Percentiles rank a stretch among this genome's conserved stretches.
These are phyloP conservation scores for Boletellus sp. DNA, from an alignment of 1,284 basidiomycete genomes.

Conservation along the genomic window DNA sequence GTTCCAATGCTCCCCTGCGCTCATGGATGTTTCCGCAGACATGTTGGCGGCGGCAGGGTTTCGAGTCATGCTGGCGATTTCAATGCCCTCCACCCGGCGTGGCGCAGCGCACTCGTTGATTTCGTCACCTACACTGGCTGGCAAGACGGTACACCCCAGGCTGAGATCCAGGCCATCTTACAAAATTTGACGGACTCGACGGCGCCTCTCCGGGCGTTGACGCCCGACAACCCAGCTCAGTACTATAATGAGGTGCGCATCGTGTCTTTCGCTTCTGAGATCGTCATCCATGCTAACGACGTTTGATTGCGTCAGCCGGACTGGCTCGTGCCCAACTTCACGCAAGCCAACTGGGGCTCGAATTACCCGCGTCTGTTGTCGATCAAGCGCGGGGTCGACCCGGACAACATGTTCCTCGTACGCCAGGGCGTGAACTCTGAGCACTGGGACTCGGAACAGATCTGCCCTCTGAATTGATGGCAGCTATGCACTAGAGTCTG, in stretches of 20 bases:
- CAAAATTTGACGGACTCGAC: constrained; percentile 26
- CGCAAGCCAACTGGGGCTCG: constrained; percentile 41
- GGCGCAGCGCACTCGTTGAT: constrained; percentile 38
- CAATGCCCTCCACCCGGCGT: constrained; percentile 40
- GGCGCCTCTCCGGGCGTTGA: constrained; percentile 16
- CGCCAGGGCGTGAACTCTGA: not conserved
- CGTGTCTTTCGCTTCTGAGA: not conserved
- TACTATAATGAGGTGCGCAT: constrained; percentile 39
- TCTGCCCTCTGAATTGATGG: not conserved
- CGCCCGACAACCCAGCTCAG: constrained; percentile 26
- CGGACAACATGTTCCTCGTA: not conserved
- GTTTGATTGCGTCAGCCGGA: constrained; percentile 18
- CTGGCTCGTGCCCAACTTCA: constrained; percentile 21
- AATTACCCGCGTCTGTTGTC: too few relatives aligned
- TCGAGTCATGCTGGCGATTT: constrained; percentile 29
- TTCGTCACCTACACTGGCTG: constrained; percentile 26
- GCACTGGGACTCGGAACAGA: not conserved
- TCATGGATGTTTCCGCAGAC: not conserved
- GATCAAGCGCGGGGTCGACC: not conserved
- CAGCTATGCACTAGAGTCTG: too few relatives aligned
- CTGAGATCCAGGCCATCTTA: constrained; percentile 26
- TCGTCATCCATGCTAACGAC: not conserved
- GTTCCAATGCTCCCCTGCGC: too few relatives aligned
- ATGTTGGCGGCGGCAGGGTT: not conserved
- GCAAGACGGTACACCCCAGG: constrained; percentile 29